These are phyloP conservation scores for Neonectria neomacrospora DNA, from an alignment of 2,329 filamentous ascomycete species.

Conservation along the genomic window DNA sequence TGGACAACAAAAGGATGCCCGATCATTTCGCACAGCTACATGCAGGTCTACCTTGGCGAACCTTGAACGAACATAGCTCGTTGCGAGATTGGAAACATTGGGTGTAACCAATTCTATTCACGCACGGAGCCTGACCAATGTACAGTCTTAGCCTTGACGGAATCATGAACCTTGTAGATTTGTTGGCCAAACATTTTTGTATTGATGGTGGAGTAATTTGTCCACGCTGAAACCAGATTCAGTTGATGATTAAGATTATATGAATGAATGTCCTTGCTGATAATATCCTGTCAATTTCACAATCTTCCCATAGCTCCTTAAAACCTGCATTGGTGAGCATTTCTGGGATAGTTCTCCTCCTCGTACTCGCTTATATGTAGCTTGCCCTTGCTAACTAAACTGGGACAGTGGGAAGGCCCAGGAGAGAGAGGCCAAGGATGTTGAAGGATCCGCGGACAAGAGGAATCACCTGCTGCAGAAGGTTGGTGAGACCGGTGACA, in stretches of 20 bases:
- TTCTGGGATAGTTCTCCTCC: too few relatives aligned
- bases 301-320: background rate
- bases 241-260: background rate
- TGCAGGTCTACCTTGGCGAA: too few relatives aligned
- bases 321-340: background rate
- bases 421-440: background rate
- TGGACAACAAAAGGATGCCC: too few relatives aligned
- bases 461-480: background rate
- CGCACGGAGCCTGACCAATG: too few relatives aligned
- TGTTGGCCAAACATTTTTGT: background rate
- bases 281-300: background rate
- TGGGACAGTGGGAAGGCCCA: background rate
- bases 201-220: background rate
- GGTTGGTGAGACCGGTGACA: background rate
- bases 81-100: too few relatives aligned
- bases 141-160: too few relatives aligned
- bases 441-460: background rate
- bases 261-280: background rate
- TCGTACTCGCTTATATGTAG: too few relatives aligned
- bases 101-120: too few relatives aligned
- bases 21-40: too few relatives aligned
- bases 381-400: too few relatives aligned
- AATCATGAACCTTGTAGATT: background rate
- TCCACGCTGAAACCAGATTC: background rate
- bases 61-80: too few relatives aligned